phyloP scores from a whole-genome alignment of 2,329 filamentous ascomycete species.

The Botrytis fabae region DNA sequence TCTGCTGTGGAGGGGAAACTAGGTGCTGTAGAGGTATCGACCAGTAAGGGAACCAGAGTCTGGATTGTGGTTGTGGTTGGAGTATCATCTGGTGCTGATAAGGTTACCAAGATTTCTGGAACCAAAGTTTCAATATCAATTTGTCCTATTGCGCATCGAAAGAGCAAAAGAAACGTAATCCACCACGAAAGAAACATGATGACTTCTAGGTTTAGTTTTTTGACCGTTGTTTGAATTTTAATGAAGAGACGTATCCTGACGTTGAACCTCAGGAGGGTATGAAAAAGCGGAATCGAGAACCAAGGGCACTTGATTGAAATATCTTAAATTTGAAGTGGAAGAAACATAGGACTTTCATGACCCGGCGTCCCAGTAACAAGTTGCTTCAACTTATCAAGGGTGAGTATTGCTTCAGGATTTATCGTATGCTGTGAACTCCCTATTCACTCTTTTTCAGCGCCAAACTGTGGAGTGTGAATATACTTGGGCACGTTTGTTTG shows the following conservation, averaged over 20 bases:
- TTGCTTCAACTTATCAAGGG: neutral
- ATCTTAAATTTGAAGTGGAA: neutral
- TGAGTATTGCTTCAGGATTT: neutral
- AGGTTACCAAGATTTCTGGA: neutral
- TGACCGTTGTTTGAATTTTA: neutral
- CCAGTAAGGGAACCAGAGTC: neutral
- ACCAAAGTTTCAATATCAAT: neutral
- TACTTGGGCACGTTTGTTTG: neutral
- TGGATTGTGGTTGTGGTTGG: neutral
- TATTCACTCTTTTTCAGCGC: neutral
- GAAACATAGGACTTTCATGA: neutral
- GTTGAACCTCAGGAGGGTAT: neutral
- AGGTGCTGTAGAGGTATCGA: neutral
- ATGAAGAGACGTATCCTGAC: neutral
- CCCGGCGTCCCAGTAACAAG: accelerated
- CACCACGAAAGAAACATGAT: neutral
- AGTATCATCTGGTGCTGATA: neutral
- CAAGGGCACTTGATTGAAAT: neutral
- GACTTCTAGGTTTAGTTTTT: neutral
- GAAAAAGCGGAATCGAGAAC: neutral
- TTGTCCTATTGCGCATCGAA: neutral
- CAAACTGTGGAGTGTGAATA: neutral
- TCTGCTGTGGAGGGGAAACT: neutral
- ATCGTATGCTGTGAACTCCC: neutral
- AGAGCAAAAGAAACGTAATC: neutral